A percentile compares a stretch with the other conserved stretches of the same genome.
Conservation (phyloP, 345 rosid species). For the Xanthoceras sorbifolium region DNA sequence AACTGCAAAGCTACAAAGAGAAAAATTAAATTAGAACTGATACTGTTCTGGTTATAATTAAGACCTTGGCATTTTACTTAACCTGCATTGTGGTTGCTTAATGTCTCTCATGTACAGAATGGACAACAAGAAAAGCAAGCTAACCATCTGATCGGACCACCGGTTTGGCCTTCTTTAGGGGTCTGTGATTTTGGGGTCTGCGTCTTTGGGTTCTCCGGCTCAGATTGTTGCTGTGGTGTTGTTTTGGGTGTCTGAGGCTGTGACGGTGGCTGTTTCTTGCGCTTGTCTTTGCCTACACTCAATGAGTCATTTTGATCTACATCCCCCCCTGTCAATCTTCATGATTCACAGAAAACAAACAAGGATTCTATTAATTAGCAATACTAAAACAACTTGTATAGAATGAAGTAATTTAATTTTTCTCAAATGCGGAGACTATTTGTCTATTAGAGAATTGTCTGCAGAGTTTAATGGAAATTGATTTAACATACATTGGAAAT, state of each 20-base stretch:
- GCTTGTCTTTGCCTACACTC: slow-evolving; percentile 14
- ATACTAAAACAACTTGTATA: neutral
- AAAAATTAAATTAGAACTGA: neutral
- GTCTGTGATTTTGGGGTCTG: slow-evolving; percentile 29
- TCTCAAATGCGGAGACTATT: too few species aligned
- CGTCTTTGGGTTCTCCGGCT: slow-evolving; percentile 30
- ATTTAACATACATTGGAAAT: slow-evolving; percentile 66
- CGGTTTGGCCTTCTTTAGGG: slow-evolving; percentile 25
- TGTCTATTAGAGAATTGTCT: too few species aligned
- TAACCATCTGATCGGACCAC: slow-evolving; percentile 44
- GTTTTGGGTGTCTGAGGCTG: slow-evolving; percentile 9
- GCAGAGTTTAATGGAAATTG: neutral
- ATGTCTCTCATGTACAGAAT: slow-evolving; percentile 16
- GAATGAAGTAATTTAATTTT: too few species aligned
- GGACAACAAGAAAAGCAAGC: slow-evolving; percentile 64
- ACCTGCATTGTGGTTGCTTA: neutral
- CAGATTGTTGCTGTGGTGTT: neutral
- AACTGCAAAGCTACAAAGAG: neutral
- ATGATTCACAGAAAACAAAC: neutral
- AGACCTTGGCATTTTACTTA: neutral
- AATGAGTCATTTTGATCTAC: slow-evolving; percentile 35
- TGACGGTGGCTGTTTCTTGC: slow-evolving; percentile 20
- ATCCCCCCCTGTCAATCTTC: slow-evolving; percentile 57
- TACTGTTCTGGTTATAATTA: neutral
- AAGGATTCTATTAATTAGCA: neutral